Evolutionary conservation across 2,329 filamentous ascomycete genomes (phyloP), one percentile per base, ranked within the genome.

Genomic region (Aphanocladium album): DNA sequence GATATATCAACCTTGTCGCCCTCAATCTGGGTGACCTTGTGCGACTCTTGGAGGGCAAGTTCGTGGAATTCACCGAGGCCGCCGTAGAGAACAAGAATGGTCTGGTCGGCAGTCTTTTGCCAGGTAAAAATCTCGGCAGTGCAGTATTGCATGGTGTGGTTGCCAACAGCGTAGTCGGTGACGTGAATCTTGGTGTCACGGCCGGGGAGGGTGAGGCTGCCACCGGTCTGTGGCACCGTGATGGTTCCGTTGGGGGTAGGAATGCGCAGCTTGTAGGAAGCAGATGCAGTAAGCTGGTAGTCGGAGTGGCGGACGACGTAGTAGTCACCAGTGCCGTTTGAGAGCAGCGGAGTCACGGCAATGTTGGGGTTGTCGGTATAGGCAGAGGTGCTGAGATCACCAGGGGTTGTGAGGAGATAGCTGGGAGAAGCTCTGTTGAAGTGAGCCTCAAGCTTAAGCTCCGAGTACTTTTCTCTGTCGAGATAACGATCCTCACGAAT

Each of bases 381-480:
- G n/a, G 60, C 61, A 27, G 63, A 57, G 1, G 65, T 66, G 14
- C 43, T 55, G 12, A 56, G 41, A 52, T 30, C 30, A 27, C 55
- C 39, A 17, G 62, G 52, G 81, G 80, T 6, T 72, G 84, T 83
- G 2, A 83, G 83, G 27, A 90, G 74, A 67, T 89, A 91, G 0
- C 81, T 83, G 1, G 87, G 85, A 2, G 87, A 88, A 0, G 83
- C 86, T 69, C 86, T 86, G 62, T 89, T 74, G 72, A 91, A 91
- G 66, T 89, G 87, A 16, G 83, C 87, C 65, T 89, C 76, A 0
- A 91, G 79, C 68, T 91, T 92, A 19, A 88, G 77, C 70, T 91
- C 88, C 62, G 83, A 86, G 71, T 90, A 91, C 72, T 91, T 91
- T 69, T 90, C 87, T 5, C 88, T 80, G 46, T 79, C 73, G 2